Evolutionary conservation across 177 flowering plant genomes (phyloP), one percentile per base, ranked within the genome.

Genomic region (Vitis hybrid): DNA sequence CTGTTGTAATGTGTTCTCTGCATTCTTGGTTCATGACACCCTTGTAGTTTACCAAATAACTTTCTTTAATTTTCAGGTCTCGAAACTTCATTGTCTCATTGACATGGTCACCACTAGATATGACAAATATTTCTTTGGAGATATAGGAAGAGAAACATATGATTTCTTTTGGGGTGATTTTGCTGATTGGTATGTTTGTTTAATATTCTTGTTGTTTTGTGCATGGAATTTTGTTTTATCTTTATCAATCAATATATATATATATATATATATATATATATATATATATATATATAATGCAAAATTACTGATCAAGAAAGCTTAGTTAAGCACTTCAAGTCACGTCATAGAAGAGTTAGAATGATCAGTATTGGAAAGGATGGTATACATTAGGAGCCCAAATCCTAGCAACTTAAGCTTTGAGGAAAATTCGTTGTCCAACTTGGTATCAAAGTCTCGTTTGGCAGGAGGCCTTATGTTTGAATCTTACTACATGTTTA

Each of bases 121-220:
- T 80, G 97, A 94, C 51, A 92, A 88, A 71, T 88, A 74, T 76
- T 94, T 85, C 86, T 94, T 94, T 83, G 93, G 93, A 71, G 98
- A 94, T 70, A 86, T 89, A 72, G 98, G 87, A 63, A 83, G 97
- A 76, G 95, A 88, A 70, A 81, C 72, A 70, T 94, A 94, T 77
- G 92, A 92, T 76, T 94, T 92, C 83, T 92, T 94, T 76, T 92
- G 98, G 98, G 88, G 89, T 61, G 98, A 94, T 72, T 94, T 89
- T 83, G 97, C 98, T 56, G 98, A 94, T 72, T 94, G 98, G 98
- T 94, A 85, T 65, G 73, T 63, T 63, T 68, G 18, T n/a, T 29
- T 13, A 16, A 26, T 57, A 19, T 51, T 58, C 61, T 75, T 55
- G 22, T 5, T 3, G 10, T 16, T 64, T 64, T 14, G 39, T 10